Conservation (phyloP, 2,329 filamentous ascomycete species). For the Penicillium sp. region DNA sequence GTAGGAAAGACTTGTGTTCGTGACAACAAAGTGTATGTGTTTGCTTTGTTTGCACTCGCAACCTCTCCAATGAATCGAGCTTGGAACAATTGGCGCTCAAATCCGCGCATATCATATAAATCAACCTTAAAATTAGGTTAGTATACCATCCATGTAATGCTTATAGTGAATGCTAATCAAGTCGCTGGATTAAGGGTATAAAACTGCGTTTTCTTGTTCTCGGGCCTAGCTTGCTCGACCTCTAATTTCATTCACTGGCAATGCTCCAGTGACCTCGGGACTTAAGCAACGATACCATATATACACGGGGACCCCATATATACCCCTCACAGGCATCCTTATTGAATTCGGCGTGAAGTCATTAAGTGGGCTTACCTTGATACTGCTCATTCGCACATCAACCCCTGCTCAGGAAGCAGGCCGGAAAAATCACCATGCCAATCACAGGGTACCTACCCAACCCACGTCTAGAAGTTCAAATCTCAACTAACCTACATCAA, state of each 20-base stretch:
- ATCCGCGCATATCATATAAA: neutral
- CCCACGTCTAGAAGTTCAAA: neutral
- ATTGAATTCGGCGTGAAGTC: neutral
- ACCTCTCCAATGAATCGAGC: neutral
- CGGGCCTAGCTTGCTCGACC: neutral
- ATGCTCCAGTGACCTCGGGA: neutral
- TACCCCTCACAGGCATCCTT: neutral
- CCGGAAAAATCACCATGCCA: slow-evolving; percentile 26
- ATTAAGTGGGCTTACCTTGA: neutral
- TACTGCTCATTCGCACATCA: neutral
- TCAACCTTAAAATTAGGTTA: neutral
- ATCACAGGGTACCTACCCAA: slow-evolving; percentile 39
- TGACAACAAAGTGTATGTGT: neutral
- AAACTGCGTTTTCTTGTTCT: neutral
- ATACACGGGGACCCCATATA: neutral
- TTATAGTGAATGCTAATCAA: neutral
- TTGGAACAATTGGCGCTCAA: neutral
- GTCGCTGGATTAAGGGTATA: neutral
- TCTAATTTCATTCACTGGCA: neutral
- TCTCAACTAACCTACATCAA: slow-evolving; percentile 8
- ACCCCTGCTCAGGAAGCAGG: neutral
- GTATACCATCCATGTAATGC: neutral
- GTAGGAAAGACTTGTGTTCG: neutral
- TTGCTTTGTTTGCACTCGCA: neutral
- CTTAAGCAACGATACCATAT: neutral